phyloP scores from a whole-genome alignment of 805 yeast genomes.

The Candida loeiensis region DNA sequence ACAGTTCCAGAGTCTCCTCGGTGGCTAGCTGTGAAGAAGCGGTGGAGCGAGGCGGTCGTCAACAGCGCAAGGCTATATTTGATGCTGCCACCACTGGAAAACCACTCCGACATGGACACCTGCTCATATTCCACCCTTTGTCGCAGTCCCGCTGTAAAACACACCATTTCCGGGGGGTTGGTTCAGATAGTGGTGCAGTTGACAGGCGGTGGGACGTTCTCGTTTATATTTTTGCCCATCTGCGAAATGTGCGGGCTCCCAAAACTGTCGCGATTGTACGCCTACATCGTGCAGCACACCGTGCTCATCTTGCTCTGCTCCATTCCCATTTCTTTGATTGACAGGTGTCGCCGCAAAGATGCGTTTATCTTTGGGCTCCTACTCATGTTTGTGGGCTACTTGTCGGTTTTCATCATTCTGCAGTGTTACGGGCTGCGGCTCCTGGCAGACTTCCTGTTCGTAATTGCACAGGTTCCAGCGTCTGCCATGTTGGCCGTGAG shows the following conservation, averaged over 20 bases:
- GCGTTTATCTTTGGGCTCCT: constrained; percentile 42
- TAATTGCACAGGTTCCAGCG: constrained; percentile 36
- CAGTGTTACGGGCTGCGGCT: constrained; percentile 33
- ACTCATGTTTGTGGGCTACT: constrained; percentile 33
- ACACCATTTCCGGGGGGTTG: constrained; percentile 33
- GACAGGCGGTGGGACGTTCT: constrained; percentile 42
- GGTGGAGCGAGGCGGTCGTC: constrained; percentile 21
- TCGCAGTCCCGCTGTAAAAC: constrained; percentile 14
- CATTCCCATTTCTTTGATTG: constrained; percentile 43
- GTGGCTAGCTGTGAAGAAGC: constrained; percentile 17
- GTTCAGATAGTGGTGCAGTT: constrained; percentile 43
- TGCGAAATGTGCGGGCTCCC: constrained; percentile 47
- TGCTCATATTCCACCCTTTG: background rate
- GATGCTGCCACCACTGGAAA: background rate
- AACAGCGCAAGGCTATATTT: constrained; percentile 14
- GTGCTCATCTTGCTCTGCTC: constrained; percentile 39
- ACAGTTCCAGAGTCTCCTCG: constrained; percentile 31
- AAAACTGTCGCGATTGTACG: constrained; percentile 26
- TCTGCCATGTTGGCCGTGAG: constrained; percentile 43
- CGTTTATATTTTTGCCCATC: constrained; percentile 43
- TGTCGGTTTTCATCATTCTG: constrained; percentile 34
- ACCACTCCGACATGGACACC: background rate
- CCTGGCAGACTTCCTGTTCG: constrained; percentile 22
- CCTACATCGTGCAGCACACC: constrained; percentile 37
- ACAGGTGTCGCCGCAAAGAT: constrained; percentile 46